These are phyloP conservation scores for Spatholobus suberectus DNA, from an alignment of 306 rosid genomes.

Conservation along the genomic window DNA sequence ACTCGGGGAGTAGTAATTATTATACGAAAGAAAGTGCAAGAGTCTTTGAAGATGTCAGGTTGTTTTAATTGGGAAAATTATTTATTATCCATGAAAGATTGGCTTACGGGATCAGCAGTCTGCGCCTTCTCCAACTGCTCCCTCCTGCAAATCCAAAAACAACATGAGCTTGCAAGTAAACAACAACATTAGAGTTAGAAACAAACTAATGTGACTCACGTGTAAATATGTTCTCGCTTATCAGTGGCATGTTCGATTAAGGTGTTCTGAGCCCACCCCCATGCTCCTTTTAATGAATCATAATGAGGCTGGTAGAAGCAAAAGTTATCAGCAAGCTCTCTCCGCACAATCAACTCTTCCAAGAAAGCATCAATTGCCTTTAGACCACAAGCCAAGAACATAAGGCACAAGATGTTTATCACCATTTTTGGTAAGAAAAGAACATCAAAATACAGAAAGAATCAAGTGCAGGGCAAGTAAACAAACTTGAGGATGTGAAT, in stretches of 20 bases:
- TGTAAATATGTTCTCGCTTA: constrained; percentile 72
- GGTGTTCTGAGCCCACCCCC: constrained; percentile 98
- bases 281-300: constrained; percentile 86
- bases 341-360: constrained; percentile 87
- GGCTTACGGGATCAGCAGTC: constrained; percentile 86
- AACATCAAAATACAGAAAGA: constrained; percentile 6
- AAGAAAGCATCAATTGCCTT: constrained; percentile 84
- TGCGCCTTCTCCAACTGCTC: constrained; percentile 90
- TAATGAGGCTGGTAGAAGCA: constrained; percentile 90
- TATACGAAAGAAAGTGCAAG: neutral
- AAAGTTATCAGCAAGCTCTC: constrained; percentile 94
- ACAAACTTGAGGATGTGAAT: constrained; percentile 70
- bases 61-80: constrained; percentile 1
- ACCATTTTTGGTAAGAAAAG: constrained; percentile 6
- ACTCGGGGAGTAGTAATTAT: constrained; percentile 7
- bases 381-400: constrained; percentile 39
- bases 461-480: neutral
- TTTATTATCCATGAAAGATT: neutral
- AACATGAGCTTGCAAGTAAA: constrained; percentile 37
- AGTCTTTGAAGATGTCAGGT: neutral
- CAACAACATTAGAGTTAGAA: neutral
- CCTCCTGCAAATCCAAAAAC: constrained; percentile 59
- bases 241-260: constrained; percentile 84
- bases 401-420: neutral
- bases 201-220: constrained; percentile 57